Percentiles rank a stretch among this genome's conserved stretches.
phyloP scores from a whole-genome alignment of 2,329 filamentous ascomycete species.

The Lachnellula occidentalis region DNA sequence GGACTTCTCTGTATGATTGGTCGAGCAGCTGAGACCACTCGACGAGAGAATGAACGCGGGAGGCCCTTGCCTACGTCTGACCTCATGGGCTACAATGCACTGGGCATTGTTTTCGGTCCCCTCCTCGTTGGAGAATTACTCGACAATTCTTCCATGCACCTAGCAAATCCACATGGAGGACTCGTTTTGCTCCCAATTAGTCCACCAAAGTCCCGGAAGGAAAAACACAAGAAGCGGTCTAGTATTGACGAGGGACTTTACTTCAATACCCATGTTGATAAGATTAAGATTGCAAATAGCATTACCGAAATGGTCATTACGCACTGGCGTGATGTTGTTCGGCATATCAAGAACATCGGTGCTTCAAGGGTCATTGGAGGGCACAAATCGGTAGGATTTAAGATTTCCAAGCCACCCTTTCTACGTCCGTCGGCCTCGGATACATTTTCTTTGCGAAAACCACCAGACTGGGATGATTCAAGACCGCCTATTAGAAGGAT shows the following conservation, averaged over 20 bases:
- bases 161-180: conserved; percentile 24
- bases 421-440: conserved; percentile 40
- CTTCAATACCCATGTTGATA: conserved; percentile 40
- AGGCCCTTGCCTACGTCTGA: conserved; percentile 50
- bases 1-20: conserved; percentile 59
- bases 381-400: conserved; percentile 12
- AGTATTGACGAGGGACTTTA: conserved; percentile 18
- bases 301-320: conserved; percentile 61
- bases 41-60: conserved; percentile 47
- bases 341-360: conserved; percentile 48
- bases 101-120: conserved; percentile 62
- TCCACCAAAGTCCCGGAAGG: conserved; percentile 39
- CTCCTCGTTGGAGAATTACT: conserved; percentile 55
- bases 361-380: conserved; percentile 13
- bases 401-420: conserved; percentile 11
- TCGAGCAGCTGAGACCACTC: conserved; percentile 47
- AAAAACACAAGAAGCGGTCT: conserved; percentile 33
- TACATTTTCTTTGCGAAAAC: conserved; percentile 34
- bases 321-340: conserved; percentile 59
- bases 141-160: conserved; percentile 39
- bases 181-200: conserved; percentile 26
- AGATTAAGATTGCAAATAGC: conserved; percentile 51
- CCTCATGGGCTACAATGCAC: conserved; percentile 57
- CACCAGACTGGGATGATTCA: conserved; percentile 33
- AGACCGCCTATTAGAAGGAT: conserved; percentile 14